These are phyloP conservation scores for Nicotiana noctiflora DNA, from an alignment of 257 asterid genomes.

Conservation along the genomic window DNA sequence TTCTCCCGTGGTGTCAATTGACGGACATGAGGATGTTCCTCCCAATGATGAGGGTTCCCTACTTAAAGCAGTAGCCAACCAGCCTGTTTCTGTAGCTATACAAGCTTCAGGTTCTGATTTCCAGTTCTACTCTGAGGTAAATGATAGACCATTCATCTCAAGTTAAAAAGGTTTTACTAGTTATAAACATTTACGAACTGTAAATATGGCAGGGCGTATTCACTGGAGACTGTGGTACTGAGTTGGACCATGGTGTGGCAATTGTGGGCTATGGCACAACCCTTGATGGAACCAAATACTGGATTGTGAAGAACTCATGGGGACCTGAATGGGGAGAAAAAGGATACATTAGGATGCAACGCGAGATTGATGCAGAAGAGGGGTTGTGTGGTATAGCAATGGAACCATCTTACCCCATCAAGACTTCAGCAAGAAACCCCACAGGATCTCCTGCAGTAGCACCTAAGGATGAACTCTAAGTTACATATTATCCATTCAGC, in stretches of 20 bases:
- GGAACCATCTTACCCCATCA: constrained; percentile 74
- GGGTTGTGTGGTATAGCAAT: constrained; percentile 89
- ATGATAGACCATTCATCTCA: neutral
- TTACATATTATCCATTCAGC: neutral
- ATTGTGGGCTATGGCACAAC: constrained; percentile 82
- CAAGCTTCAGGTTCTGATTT: constrained; percentile 68
- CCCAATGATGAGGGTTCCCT: constrained; percentile 51
- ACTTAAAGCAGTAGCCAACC: constrained; percentile 69
- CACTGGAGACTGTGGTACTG: constrained; percentile 54
- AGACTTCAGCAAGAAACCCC: constrained; percentile 47
- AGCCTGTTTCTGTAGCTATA: constrained; percentile 71
- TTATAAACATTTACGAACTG: neutral
- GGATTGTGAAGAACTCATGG: constrained; percentile 80
- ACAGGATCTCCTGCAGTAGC: constrained; percentile 7
- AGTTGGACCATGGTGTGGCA: constrained; percentile 79
- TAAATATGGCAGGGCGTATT: constrained; percentile 54
- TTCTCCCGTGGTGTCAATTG: constrained; percentile 50
- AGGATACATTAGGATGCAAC: constrained; percentile 72
- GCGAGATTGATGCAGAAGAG: constrained; percentile 41
- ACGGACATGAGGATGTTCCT: constrained; percentile 69
- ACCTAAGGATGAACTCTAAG: constrained; percentile 68
- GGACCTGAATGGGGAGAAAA: constrained; percentile 84
- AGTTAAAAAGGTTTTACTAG: constrained; percentile 7
- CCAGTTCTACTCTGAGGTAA: constrained; percentile 84
- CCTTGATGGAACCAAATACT: constrained; percentile 60